These are phyloP conservation scores for Rubus parviflorus DNA, from an alignment of 306 rosid species.

Conservation along the genomic window DNA sequence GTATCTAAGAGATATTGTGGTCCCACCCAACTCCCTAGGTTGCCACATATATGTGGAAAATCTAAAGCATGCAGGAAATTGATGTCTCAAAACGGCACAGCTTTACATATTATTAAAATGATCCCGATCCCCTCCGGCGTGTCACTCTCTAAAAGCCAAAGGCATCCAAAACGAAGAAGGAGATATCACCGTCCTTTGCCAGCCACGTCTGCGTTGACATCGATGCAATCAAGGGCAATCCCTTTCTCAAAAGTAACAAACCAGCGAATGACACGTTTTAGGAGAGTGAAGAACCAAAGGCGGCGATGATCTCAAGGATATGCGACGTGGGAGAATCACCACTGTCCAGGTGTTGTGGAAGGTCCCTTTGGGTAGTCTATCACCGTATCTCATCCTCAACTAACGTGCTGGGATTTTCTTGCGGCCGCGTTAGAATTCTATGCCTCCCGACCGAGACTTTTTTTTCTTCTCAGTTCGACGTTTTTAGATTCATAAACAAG, in stretches of 20 bases:
- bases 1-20: background rate
- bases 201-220: background rate
- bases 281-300: background rate
- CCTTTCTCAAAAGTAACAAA: background rate
- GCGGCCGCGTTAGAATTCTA: background rate
- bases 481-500: no score
- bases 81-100: background rate
- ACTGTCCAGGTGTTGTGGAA: background rate
- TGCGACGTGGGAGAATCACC: background rate
- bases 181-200: background rate
- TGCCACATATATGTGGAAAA: background rate
- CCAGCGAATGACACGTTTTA: background rate
- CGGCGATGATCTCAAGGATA: background rate
- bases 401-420: conserved; percentile 14
- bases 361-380: background rate
- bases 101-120: background rate
- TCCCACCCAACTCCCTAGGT: background rate
- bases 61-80: background rate
- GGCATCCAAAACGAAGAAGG: no score
- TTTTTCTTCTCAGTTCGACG: no score
- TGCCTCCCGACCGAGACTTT: background rate
- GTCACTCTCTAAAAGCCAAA: background rate
- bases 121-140: background rate
- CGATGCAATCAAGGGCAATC: background rate
- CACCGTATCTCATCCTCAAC: background rate